Evolutionary conservation across 108 stramenopile genomes (phyloP).

Genomic region (Skeletonema potamos): DNA sequence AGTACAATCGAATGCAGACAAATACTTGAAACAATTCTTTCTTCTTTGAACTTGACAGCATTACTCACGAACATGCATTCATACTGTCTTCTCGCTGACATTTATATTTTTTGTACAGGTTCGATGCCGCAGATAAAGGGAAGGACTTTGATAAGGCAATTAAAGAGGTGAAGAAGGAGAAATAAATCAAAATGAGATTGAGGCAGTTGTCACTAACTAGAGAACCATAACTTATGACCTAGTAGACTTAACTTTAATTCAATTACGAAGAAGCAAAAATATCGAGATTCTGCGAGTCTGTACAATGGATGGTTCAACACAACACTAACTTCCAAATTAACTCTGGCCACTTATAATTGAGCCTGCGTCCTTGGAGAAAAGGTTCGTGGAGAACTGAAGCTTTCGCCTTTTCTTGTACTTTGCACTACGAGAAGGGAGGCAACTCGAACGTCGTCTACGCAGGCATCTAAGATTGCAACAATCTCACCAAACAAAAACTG

Average conservation of each 20-base stretch:
- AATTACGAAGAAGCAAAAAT: background rate
- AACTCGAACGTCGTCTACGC: background rate
- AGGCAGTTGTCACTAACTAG: background rate
- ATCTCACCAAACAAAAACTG: too few species aligned
- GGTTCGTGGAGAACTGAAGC: background rate
- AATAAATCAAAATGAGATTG: slow-evolving; percentile 19
- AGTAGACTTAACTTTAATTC: background rate
- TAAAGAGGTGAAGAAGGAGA: slow-evolving; percentile 71
- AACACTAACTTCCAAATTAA: too few species aligned
- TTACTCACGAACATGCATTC: background rate
- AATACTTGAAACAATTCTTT: background rate
- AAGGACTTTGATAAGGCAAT: slow-evolving; percentile 81
- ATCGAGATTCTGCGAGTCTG: background rate
- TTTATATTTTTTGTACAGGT: slow-evolving; percentile 39
- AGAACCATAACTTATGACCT: background rate
- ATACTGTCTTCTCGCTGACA: background rate
- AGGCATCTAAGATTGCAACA: background rate
- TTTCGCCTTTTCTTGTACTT: background rate
- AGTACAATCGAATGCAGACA: too few species aligned
- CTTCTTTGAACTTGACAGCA: background rate
- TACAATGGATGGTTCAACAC: background rate
- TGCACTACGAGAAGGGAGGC: background rate
- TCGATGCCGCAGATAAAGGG: slow-evolving; percentile 85
- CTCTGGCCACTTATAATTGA: too few species aligned
- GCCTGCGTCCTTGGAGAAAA: background rate